Evolutionary conservation across 345 rosid species (phyloP), one percentile per base, ranked within the genome.

Genomic region (Sisymbrium altissimum): DNA sequence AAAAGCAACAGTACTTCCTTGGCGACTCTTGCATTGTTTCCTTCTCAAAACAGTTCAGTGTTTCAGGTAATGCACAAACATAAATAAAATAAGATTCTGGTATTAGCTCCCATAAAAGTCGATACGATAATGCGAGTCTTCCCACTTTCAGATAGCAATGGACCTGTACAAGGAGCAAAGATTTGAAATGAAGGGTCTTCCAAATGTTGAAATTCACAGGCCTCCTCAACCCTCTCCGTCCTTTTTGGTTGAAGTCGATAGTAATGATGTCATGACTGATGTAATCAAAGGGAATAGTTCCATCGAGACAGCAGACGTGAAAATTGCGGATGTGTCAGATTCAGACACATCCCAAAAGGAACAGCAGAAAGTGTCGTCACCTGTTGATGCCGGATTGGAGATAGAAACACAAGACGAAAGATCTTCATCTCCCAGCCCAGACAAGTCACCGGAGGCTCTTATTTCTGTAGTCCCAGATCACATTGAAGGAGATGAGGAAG

Each of bases 161-260:
- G 83, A 82, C 68, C 82, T 85, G 10, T 95, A 92, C 83, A 95
- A 83, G 86, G 89, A 83, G 80, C 89, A 88, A 72, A 81, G 86
- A 73, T 73, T 81, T 45, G 87, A 83, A 57, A 63, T 78, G 6
- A 76, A 79, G 54, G 83, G 86, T 55, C 63, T 82, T 49, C 75
- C 76, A 33, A 59, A 64, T 60, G 21, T 70, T 44, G 70, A 68
- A 43, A 63, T 72, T 32, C 68, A 79, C 13, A 71, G 32, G 38
- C 44, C 72, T 50, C 77, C 78, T 54, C 83, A 81, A 70, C 53
- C 65, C 15, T 57, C 79, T 71, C 68, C 81, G 45, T 54, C 85
- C 32, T 54, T 72, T 61, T 49, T 23, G n/a, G 81, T 54, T 23
- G 33, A 52, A 60, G 48, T 35, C 3, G 40, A 30, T 21, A 33